Base-by-base conservation (phyloP, 1,139 yeast species). In the Suhomyces chickasaworum region DNA sequence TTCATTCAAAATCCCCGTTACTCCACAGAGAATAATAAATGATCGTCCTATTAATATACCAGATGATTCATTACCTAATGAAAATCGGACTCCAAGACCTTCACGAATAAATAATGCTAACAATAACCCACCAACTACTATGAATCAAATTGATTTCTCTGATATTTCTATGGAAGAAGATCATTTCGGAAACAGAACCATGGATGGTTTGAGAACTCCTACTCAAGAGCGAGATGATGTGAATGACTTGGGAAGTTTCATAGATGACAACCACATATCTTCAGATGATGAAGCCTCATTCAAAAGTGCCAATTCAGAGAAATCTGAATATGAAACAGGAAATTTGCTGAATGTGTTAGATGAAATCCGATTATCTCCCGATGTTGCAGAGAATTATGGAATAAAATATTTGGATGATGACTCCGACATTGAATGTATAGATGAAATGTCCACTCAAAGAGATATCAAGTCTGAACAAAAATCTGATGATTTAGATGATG, bases 161-260 rank as follows among this genome's bases (percentile, higher is more conserved):
- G 49, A 46, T 29, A 17, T 44, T 13, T 73, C 68, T 8, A 57
- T 53, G 5, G 78, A 73, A 47, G 78, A 73, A 46, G 78, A 75
- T 48, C 64, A 73, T 37, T 73, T 74, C 51, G 79, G 78, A 2
- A 70, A 65, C 17, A 60, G 60, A 9, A 60, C 66, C 42, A 63
- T 72, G 74, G 75, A 65, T 38, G 78, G 79, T 0, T 58, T 65
- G 32, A 55, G 52, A 49, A 71, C 75, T 1, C 75, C 73, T 2
- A 61, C 72, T 2, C 73, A 69, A 46, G 75, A 71, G 29, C 54
- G 69, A 32, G 68, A 69, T 45, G 66, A 64, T 21, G 56, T 51
- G 10, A 43, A 57, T 30, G 65, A 71, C 50, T 45, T 71, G 36
- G 68, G 67, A 17, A 68, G 73, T 46, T 70, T 75, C 47, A 65